Evolutionary conservation across 2,329 filamentous ascomycete genomes (phyloP).

Genomic region (Aspergillus amoenus): DNA sequence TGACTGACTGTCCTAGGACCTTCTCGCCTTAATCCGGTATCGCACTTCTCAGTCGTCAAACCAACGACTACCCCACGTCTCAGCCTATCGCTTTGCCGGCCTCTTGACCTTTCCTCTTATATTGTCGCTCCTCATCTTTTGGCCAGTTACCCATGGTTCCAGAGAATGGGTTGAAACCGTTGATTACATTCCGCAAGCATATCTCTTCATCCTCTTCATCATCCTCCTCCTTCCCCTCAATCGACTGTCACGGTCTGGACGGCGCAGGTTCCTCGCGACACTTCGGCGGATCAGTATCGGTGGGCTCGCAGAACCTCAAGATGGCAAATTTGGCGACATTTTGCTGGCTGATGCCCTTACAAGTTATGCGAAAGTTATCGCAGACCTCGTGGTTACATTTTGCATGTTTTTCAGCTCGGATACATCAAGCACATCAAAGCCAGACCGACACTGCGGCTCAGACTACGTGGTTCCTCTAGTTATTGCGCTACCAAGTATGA

Average conservation of each 20-base stretch:
- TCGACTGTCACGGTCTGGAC: conserved; percentile 66
- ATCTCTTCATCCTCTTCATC: conserved; percentile 70
- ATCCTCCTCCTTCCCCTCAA: conserved; percentile 73
- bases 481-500: conserved; percentile 77
- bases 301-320: conserved; percentile 78
- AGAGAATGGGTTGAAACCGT: conserved; percentile 69
- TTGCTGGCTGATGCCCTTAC: conserved; percentile 91
- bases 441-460: conserved; percentile 80
- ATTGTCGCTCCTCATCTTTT: conserved; percentile 77
- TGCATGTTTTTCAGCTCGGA: conserved; percentile 84
- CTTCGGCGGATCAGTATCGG: conserved; percentile 78
- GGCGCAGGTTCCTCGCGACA: conserved; percentile 71
- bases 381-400: conserved; percentile 80
- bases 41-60: conserved; percentile 69
- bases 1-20: conserved; percentile 56
- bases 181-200: conserved; percentile 83
- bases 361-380: conserved; percentile 88
- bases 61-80: conserved; percentile 73
- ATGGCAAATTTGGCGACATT: conserved; percentile 94
- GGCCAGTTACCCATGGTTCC: conserved; percentile 72
- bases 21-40: conserved; percentile 83
- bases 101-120: conserved; percentile 70
- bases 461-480: conserved; percentile 77
- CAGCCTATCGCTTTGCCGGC: conserved; percentile 81
- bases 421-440: conserved; percentile 73